Evolutionary conservation across 352 stramenopile genomes (phyloP).

Genomic region (Phytophthora nicotianae): DNA sequence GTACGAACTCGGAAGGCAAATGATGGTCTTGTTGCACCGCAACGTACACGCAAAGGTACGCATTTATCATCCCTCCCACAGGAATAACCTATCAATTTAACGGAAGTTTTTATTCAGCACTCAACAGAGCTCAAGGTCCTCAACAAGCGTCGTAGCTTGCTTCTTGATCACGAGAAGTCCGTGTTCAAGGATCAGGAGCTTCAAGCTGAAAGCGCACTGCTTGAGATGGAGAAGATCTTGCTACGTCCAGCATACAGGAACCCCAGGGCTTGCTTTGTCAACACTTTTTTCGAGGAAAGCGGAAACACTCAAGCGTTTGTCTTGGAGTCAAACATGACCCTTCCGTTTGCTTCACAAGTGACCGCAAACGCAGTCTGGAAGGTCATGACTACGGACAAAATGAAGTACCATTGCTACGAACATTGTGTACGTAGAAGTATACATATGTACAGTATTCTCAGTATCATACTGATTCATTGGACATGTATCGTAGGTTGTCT

Average conservation of each 20-base stretch:
- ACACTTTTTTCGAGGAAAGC: slow-evolving; percentile 3
- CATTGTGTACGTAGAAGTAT: slow-evolving; percentile 18
- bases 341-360: slow-evolving; percentile 16
- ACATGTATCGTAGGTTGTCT: slow-evolving; percentile 1
- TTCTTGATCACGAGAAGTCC: neutral
- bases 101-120: neutral
- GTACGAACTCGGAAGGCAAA: neutral
- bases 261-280: slow-evolving; percentile 5
- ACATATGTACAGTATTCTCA: neutral
- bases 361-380: slow-evolving; percentile 20
- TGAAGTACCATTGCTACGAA: slow-evolving; percentile 33
- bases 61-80: neutral
- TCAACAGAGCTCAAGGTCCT: neutral
- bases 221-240: neutral
- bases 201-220: neutral
- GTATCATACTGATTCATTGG: neutral
- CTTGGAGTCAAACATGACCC: slow-evolving; percentile 17
- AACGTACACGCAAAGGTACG: neutral
- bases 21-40: neutral
- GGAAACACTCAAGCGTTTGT: slow-evolving; percentile 1
- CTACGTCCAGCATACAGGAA: slow-evolving; percentile 1
- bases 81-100: neutral
- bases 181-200: neutral
- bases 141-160: neutral
- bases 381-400: slow-evolving; percentile 16